Base-by-base conservation (phyloP, 192 early-diverging fungal genomes). In the Phlyctochytrium bullatum region DNA sequence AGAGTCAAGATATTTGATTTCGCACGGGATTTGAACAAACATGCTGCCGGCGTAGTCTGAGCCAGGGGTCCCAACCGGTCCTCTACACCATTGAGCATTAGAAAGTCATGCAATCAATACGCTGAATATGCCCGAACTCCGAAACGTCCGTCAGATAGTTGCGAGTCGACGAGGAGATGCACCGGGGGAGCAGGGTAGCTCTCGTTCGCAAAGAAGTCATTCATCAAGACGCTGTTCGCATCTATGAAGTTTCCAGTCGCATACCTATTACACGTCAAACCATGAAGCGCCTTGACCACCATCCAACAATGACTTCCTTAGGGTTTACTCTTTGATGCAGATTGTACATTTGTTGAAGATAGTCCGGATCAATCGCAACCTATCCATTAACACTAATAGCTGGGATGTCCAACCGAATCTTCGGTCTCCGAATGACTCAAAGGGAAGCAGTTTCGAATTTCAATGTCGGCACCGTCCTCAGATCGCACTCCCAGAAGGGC, bases 221-320 rank as follows among this genome's bases (percentile, higher is more conserved):
- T 76, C 61, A 83, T 73, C 57, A 65, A 62, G 34, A 76, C 77
- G 30, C 31, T 59, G 62, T 69, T 67, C 28, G 69, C 66, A 58
- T 71, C 83, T 16, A 83, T 62, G 31, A 69, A 67, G 35, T 71
- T 89, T 89, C 82, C 90, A 86, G 78, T 95, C 79, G 80, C 66
- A 57, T 28, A 62, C 40, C 40, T 47, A 47, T 47, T 47, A 14
- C 20, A 47, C 10, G 10, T 6, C 20, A 47, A 47, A 20, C 20
- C 40, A 47, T 47, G 40, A 6, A 47, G 20, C 40, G 20, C n/a
- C n/a, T n/a, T n/a, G 34, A 29, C 60, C 96, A 98, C 96, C 96
- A 98, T 51, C 96, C 96, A 57, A 98, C 87, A 67, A 96, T 89
- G 53, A 89, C 83, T 73, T 98, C 96, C 66, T 90, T 89, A 20